These are phyloP conservation scores for Plasmodium sp. DNA, from an alignment of 169 alveolate genomes.

Conservation along the genomic window DNA sequence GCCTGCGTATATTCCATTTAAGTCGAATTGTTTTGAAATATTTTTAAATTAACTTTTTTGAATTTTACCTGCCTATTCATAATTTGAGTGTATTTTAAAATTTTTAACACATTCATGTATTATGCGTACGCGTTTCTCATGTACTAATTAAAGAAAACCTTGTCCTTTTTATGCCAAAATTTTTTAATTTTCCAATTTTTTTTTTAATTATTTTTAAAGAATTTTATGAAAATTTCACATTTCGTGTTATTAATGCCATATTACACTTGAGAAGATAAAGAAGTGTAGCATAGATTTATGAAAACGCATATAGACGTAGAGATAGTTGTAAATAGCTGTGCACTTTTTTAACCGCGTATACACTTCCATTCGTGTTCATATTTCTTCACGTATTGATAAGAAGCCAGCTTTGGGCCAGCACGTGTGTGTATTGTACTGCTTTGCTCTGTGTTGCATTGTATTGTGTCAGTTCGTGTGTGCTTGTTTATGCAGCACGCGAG, in stretches of 20 bases:
- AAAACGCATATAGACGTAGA: not conserved
- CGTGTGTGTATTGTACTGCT: not conserved
- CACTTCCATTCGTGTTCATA: not conserved
- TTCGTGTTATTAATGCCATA: not conserved
- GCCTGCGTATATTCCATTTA: not conserved
- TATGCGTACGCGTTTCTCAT: not conserved
- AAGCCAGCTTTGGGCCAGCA: not conserved
- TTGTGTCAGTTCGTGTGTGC: not conserved
- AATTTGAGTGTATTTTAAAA: not conserved
- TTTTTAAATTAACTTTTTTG: not conserved
- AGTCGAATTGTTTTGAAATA: not conserved
- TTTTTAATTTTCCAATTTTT: constrained; percentile 9
- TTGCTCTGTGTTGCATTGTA: not conserved
- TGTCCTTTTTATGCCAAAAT: not conserved
- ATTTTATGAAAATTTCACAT: not conserved
- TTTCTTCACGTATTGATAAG: not conserved
- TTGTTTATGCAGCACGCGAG: not conserved
- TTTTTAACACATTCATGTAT: not conserved
- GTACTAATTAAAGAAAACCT: constrained; percentile 20
- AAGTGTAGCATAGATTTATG: not conserved
- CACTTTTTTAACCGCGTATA: not conserved
- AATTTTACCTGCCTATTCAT: not conserved
- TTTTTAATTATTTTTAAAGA: not conserved
- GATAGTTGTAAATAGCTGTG: not conserved
- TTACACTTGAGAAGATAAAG: not conserved